A percentile compares a stretch with the other conserved stretches of the same genome.
phyloP scores from a whole-genome alignment of 2,329 filamentous ascomycete species.

The Phialemoniopsis sp. region DNA sequence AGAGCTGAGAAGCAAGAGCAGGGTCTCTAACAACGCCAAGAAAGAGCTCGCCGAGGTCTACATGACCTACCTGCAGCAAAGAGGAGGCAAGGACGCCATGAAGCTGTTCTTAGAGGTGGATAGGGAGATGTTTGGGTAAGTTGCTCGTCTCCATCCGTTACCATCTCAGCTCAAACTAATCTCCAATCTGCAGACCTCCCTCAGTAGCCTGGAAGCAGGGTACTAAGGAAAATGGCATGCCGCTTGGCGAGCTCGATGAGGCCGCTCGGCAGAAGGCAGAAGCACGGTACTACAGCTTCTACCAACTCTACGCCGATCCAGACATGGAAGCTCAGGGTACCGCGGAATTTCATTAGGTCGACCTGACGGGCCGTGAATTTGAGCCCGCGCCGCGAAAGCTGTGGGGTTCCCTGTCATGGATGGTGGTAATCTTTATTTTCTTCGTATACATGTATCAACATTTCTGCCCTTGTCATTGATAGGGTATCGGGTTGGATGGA shows the following conservation, averaged over 20 bases:
- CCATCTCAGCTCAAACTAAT: neutral
- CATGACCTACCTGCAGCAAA: constrained; percentile 77
- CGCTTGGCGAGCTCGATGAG: constrained; percentile 44
- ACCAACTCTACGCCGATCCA: constrained; percentile 44
- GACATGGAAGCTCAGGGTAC: constrained; percentile 42
- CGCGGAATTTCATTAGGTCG: constrained; percentile 44
- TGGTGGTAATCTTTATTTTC: no score
- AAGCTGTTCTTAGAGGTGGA: constrained; percentile 83
- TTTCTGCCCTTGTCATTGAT: no score
- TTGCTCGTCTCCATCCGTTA: constrained; percentile 2
- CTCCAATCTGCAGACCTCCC: constrained; percentile 28
- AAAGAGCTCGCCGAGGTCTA: constrained; percentile 76
- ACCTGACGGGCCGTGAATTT: neutral
- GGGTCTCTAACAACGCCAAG: constrained; percentile 62
- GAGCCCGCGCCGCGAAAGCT: neutral
- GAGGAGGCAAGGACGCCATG: constrained; percentile 78
- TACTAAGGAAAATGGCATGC: constrained; percentile 41
- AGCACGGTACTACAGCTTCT: constrained; percentile 45
- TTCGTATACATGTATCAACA: no score
- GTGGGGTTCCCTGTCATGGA: no score
- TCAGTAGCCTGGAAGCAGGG: constrained; percentile 35
- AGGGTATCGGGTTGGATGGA: no score
- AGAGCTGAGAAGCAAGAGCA: constrained; percentile 69
- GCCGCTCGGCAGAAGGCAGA: constrained; percentile 46
- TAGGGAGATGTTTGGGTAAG: constrained; percentile 80